Evolutionary conservation across 2,329 filamentous ascomycete species (phyloP).

Genomic region (Lithohypha guttulata): DNA sequence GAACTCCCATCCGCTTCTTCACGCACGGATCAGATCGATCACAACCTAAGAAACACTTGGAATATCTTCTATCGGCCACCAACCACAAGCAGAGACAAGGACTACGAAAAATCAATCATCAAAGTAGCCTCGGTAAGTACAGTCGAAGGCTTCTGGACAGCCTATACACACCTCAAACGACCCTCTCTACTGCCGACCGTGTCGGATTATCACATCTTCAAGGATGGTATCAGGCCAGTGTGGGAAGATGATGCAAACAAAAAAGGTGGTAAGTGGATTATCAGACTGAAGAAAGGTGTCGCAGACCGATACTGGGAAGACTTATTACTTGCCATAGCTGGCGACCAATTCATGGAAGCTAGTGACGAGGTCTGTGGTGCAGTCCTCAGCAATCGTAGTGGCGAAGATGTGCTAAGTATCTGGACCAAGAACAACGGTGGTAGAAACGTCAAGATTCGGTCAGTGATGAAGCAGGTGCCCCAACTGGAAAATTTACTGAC

Average conservation of each 20-base stretch:
- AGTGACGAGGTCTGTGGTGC: slow-evolving; percentile 90
- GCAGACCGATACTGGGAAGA: slow-evolving; percentile 97
- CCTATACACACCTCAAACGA: slow-evolving; percentile 80
- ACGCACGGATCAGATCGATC: slow-evolving; percentile 29
- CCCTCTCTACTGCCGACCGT: slow-evolving; percentile 81
- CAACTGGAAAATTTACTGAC: slow-evolving; percentile 19
- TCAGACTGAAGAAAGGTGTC: slow-evolving; percentile 92
- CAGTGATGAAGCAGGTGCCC: slow-evolving; percentile 28
- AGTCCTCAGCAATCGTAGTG: slow-evolving; percentile 85
- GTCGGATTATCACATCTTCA: slow-evolving; percentile 97
- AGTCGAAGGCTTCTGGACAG: slow-evolving; percentile 80
- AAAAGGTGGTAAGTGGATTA: slow-evolving; percentile 92
- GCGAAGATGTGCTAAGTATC: slow-evolving; percentile 93
- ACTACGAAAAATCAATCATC: slow-evolving; percentile 94
- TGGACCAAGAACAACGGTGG: slow-evolving; percentile 93
- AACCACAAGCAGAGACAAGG: slow-evolving; percentile 80
- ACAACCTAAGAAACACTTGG: slow-evolving; percentile 75
- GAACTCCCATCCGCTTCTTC: slow-evolving; percentile 26
- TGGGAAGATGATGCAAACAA: slow-evolving; percentile 99
- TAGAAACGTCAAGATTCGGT: slow-evolving; percentile 93
- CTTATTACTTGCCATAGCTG: slow-evolving; percentile 76
- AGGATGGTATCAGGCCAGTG: slow-evolving; percentile 86
- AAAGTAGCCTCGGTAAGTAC: slow-evolving; percentile 71
- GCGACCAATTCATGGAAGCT: slow-evolving; percentile 87
- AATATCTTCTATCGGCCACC: slow-evolving; percentile 96